These are phyloP conservation scores for Leishmania aethiopica DNA, from an alignment of 208 protist genomes.

Conservation along the genomic window DNA sequence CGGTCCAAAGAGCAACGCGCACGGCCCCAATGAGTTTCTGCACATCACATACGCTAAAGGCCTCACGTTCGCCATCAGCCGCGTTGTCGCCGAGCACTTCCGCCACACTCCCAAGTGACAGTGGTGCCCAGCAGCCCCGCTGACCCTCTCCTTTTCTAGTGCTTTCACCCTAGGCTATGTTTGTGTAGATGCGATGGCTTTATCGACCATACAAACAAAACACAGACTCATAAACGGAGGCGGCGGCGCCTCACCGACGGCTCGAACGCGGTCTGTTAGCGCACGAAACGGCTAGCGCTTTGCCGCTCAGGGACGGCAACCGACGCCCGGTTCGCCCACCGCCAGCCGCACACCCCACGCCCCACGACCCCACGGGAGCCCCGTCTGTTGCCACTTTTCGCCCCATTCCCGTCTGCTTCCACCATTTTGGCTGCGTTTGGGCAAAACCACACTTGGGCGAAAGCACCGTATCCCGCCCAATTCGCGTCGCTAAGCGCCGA, in stretches of 20 bases:
- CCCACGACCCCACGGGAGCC: too few relatives aligned
- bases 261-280: background rate
- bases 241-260: background rate
- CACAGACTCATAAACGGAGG: background rate
- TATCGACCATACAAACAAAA: background rate
- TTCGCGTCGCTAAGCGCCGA: too few relatives aligned
- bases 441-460: too few relatives aligned
- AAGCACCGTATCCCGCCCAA: too few relatives aligned
- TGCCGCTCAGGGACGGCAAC: background rate
- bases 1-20: conserved; percentile 92
- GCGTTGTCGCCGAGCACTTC: conserved; percentile 82
- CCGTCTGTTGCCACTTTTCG: background rate
- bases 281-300: background rate
- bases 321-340: background rate
- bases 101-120: conserved; percentile 46
- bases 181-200: background rate
- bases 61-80: conserved; percentile 83
- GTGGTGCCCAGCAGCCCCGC: background rate
- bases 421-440: too few relatives aligned
- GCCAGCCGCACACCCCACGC: background rate
- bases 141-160: background rate
- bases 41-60: conserved; percentile 91
- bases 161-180: background rate
- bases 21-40: conserved; percentile 96
- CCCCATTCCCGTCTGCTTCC: too few relatives aligned